Base-by-base conservation (phyloP, 306 rosid genomes). In the Quercus parvula region DNA sequence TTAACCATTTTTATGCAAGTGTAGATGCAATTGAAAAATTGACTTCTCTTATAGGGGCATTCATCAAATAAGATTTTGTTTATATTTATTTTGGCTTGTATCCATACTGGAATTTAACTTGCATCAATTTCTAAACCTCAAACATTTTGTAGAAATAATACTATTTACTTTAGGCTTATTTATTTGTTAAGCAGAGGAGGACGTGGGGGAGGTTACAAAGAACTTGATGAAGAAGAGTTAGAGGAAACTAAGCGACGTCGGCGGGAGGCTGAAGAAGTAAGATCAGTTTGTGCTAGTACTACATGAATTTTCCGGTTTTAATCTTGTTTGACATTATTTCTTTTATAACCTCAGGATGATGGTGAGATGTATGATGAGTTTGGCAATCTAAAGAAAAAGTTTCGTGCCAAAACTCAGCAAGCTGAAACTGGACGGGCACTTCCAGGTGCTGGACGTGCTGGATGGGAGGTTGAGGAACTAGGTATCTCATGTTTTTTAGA, bases 361-460 rank as follows among this genome's bases (percentile, higher is more conserved):
- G 99, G 98, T 11, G 99, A 95, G 87, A 58, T 95, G 89, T 95
- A 95, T 71, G 99, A 95, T 82, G 99, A 95, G 82, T 95, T 95
- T 91, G 99, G 99, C 76, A 93, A 95, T 86, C 94, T 95, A 15
- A 95, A 95, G 91, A 95, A 95, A 86, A 95, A 95, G 70, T 95
- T 93, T 55, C 99, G 99, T 46, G 97, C 89, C 56, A 95, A 93
- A 87, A 88, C 96, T 5, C 96, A 92, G 82, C 97, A 90, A 83
- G 86, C 91, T 84, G 96, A 93, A 77, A 85, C 97, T 59, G 94
- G 91, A 78, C 84, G 84, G 14, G 88, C 77, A 64, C 92, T 90
- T 80, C 94, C 97, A 28, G 99, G 98, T 82, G 91, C 99, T 75
- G 99, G 99, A 74, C 97, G 99, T 85, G 99, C 99, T 82, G 99